Base-by-base conservation (phyloP, 1,284 basidiomycete genomes). In the Puccinia hordei region DNA sequence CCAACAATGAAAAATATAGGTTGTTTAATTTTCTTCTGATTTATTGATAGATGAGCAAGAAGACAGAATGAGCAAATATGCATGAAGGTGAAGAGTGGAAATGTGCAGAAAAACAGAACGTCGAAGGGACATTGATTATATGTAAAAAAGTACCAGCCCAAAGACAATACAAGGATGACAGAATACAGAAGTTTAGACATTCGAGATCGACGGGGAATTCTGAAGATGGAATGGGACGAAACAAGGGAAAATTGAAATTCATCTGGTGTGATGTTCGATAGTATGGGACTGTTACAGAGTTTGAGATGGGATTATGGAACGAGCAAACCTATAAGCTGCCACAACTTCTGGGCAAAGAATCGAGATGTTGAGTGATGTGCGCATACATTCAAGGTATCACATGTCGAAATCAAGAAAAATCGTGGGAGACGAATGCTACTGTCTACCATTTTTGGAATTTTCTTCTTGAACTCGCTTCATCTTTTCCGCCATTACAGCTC, bases 381-480 rank as follows among this genome's bases (percentile, higher is more conserved):
- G 9, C 33, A n/a, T 4, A 19, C 13, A 35, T 35, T 30, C 2
- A 63, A 35, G 61, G 33, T 63, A 63, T 41, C 35, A 4, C 5
- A 19, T 41, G 33, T 10, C 15, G 33, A 63, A 35, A 41, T 19
- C 53, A 55, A 55, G 17, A 63, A 63, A 63, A 1, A 2, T 4
- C 3, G n/a, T 19, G 35, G 35, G 24, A 69, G 27, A 49, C 10
- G 30, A n/a, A 30, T 19, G 61, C 61, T 24, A n/a, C 12, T 15
- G 35, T 15, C 33, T 38, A 15, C 38, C 35, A 57, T 73, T 73
- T 53, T 73, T 73, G 2, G 30, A 53, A 15, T 55, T 73, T 57
- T 57, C 71, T 35, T 73, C 53, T 35, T 73, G 71, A 12, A 73
- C 49, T 19, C 35, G 30, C n/a, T 57, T 53, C 71, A 73, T 73